Conservation (phyloP, 495 filamentous ascomycete genomes). For the Lepidopterella palustris region DNA sequence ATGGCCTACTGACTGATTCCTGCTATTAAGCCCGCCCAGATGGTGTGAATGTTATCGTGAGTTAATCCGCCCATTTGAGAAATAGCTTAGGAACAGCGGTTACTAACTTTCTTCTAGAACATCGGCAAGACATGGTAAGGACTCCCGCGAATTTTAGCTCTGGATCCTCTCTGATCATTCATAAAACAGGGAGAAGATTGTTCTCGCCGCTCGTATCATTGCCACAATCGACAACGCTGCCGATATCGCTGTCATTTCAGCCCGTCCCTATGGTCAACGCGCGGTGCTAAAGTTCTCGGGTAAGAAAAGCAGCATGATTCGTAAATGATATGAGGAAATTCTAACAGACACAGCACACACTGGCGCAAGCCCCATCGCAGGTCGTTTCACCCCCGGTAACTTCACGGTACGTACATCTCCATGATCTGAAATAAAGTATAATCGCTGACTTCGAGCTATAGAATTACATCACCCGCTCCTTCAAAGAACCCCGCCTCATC, state of each 20-base stretch:
- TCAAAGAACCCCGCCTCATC: constrained; percentile 99
- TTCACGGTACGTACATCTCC: too few relatives aligned
- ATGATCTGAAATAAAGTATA: too few relatives aligned
- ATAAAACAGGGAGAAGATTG: constrained; percentile 87
- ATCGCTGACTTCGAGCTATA: too few relatives aligned
- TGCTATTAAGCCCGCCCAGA: constrained; percentile 90
- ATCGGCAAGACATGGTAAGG: constrained; percentile 99
- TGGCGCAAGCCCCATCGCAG: constrained; percentile 93
- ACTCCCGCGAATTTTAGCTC: neutral
- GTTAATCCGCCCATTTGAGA: too few relatives aligned
- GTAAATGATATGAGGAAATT: too few relatives aligned
- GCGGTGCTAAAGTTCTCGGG: constrained; percentile 99
- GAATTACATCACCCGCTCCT: constrained; percentile 99
- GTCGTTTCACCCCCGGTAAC: constrained; percentile 99
- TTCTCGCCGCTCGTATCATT: constrained; percentile 96
- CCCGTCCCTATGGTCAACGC: constrained; percentile 98
- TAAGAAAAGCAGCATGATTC: too few relatives aligned
- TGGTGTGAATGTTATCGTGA: constrained; percentile 81
- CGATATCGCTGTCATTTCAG: constrained; percentile 97
- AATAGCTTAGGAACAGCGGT: too few relatives aligned
- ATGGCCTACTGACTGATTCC: too few relatives aligned
- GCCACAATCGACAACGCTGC: constrained; percentile 98
- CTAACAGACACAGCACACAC: constrained; percentile 96
- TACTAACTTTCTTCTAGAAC: too few relatives aligned
- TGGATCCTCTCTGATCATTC: neutral